These are phyloP conservation scores for Viridothelium virens DNA, from an alignment of 495 filamentous ascomycete species.

Conservation along the genomic window DNA sequence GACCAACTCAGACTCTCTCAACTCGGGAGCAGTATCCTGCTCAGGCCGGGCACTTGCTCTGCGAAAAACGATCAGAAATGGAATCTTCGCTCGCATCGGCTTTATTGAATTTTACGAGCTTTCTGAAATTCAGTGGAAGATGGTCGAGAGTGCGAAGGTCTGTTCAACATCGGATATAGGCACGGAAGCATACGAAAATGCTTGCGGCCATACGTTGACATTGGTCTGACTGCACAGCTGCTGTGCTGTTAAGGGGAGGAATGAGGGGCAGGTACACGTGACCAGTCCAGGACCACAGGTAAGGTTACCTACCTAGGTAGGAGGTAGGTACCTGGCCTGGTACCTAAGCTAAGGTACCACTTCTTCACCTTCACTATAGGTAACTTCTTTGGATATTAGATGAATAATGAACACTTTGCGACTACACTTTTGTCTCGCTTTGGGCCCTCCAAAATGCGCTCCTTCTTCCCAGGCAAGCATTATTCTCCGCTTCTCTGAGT, in stretches of 20 bases:
- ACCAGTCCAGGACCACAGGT: too few species aligned
- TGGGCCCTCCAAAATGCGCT: not conserved
- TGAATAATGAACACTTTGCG: too few species aligned
- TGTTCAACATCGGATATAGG: not conserved
- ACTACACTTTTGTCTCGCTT: too few species aligned
- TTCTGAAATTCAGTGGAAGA: not conserved
- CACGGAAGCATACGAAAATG: not conserved
- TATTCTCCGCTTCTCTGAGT: not conserved
- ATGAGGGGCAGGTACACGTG: too few species aligned
- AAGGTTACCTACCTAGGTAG: too few species aligned
- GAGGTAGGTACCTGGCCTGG: too few species aligned
- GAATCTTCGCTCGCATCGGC: not conserved
- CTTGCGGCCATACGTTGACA: not conserved
- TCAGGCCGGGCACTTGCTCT: not conserved
- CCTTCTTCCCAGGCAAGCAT: not conserved
- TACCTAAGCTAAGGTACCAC: too few species aligned
- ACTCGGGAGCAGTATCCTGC: not conserved
- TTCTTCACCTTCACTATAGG: too few species aligned
- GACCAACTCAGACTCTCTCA: not conserved
- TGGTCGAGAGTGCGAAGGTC: not conserved
- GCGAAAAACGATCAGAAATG: not conserved
- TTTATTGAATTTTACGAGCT: not conserved
- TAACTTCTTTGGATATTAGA: too few species aligned
- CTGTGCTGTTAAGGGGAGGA: too few species aligned
- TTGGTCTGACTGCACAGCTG: not conserved